Evolutionary conservation across 2,329 filamentous ascomycete genomes (phyloP), one percentile per base, ranked within the genome.

Genomic region (Plenodomus biglobosus): DNA sequence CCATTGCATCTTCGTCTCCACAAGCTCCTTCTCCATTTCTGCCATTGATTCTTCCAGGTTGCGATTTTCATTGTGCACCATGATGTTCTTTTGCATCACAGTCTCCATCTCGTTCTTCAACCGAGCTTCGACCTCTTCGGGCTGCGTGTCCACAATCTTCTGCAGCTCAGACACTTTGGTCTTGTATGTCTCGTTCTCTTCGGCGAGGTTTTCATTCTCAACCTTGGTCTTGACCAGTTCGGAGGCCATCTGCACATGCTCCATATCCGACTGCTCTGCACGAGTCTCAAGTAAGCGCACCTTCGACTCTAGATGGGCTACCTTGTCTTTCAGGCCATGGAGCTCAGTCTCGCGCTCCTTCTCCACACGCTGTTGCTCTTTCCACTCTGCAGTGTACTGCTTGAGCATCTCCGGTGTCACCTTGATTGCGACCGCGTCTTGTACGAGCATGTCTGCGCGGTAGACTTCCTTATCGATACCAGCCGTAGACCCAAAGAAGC

Each of bases 381-480:
- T 90, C 92, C 92, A 99, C 67, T 99, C 94, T 0, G 80, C 69
- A 0, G 86, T 87, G 70, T 97, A 99, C 3, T 80, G 75, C 62
- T 88, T 87, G 18, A 99, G 82, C 64, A 87, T 84, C 64, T 95
- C 88, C 0, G 89, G 85, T 0, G 90, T 90, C 35, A 99, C 85
- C 64, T 90, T 88, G 42, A 97, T 81, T 27, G 88, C 86, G 66
- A 92, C 96, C 0, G 94, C 94, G 72, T 99, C 94, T 51, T 88
- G 87, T 13, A 99, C 90, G 52, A 99, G 84, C 61, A 94, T 85
- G 69, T 99, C 94, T 15, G 94, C 94, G 41, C 92, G 86, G 70
- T 99, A 99, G 6, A 99, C 84, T 68, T 96, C 94, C 73, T 96
- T 96, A 68, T 99, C 94, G 11, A 90, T 82, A 58, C 85, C 88